Base-by-base conservation (phyloP, 495 filamentous ascomycete genomes). In the Durotheca rogersii region DNA sequence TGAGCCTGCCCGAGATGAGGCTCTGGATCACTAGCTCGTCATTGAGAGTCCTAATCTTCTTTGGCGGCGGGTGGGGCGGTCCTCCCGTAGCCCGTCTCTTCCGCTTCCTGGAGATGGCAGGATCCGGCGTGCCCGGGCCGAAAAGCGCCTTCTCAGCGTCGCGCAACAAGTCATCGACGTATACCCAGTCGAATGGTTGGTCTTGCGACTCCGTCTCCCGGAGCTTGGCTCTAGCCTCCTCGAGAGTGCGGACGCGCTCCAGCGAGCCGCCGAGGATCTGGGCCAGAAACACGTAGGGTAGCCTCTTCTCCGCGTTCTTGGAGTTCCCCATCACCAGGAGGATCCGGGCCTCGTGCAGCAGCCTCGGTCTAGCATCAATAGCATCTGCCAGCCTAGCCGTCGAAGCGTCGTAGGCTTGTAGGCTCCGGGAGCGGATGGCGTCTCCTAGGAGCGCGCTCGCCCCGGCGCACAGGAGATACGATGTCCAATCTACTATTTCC, bases 11-110 rank as follows among this genome's bases (percentile, higher is more conserved):
- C 42, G 96, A 60, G 53, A 98, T 96, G 51, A 97, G 70, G 65
- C 90, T 96, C 73, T 98, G 94, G 47, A 95, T 84, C 21, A 97
- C 81, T 62, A 89, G 82, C 63, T 97, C 91, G 70, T 95, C 88
- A 23, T 84, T 85, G 34, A 95, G 78, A 63, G 69, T 71, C 63
- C 76, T 79, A 29, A 85, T 71, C 57, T 66, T 75, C 56, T 78
- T 77, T 41, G 56, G 61, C 40, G 72, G 61, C 50, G 47, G 56
- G 48, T 70, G 60, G 33, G 55, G 55, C 33, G 55, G 55, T 34
- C 58, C 64, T 16, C 65, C 64, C 29, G 53, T 63, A 19, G 67
- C 68, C 10, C 61, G 67, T 47, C 76, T 70, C 49, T 73, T 77
- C 18, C 78, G 69, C 53, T 76, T 78, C 49, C 53, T 75, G 45